Percentiles rank a stretch among this genome's conserved stretches.
These are phyloP conservation scores for Nothophaeocryptopus gaeumannii DNA, from an alignment of 2,329 filamentous ascomycete genomes.

Conservation along the genomic window DNA sequence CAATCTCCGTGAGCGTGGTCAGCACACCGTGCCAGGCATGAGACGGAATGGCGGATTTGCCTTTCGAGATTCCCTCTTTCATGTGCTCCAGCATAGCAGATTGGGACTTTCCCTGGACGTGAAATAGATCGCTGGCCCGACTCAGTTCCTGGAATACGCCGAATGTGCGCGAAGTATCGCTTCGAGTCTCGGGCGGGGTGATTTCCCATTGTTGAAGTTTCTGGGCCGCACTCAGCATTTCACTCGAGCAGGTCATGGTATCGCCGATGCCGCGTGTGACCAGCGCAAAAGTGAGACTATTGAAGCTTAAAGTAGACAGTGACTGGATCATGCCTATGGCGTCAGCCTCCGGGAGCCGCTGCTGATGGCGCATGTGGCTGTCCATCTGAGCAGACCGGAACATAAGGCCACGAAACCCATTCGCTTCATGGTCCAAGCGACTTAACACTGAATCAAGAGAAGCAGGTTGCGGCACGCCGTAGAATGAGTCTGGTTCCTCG, in stretches of 20 bases:
- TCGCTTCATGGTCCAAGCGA: slow-evolving; percentile 82
- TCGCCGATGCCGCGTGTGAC: slow-evolving; percentile 64
- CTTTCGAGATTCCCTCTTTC: slow-evolving; percentile 1
- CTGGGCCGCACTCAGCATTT: slow-evolving; percentile 44
- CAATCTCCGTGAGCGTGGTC: slow-evolving; percentile 75
- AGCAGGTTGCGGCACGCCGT: slow-evolving; percentile 77
- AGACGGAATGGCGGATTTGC: slow-evolving; percentile 9
- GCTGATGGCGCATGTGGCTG: slow-evolving; percentile 67
- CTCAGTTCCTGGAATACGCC: slow-evolving; percentile 72
- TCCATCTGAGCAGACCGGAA: slow-evolving; percentile 91
- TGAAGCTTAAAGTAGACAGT: slow-evolving; percentile 75
- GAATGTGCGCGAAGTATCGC: slow-evolving; percentile 58
- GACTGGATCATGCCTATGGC: slow-evolving; percentile 70
- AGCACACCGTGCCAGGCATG: slow-evolving; percentile 48
- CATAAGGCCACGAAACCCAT: slow-evolving; percentile 80
- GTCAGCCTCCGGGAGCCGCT: slow-evolving; percentile 57
- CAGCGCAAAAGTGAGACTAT: slow-evolving; percentile 79
- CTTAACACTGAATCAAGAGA: slow-evolving; percentile 75
- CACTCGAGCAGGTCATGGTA: slow-evolving; percentile 38
- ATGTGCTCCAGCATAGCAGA: slow-evolving; percentile 13
- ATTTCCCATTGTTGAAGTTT: slow-evolving; percentile 91
- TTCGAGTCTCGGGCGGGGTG: slow-evolving; percentile 61
- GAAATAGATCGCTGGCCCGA: slow-evolving; percentile 16
- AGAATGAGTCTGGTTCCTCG: slow-evolving; percentile 94
- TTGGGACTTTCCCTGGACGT: slow-evolving; percentile 13